Evolutionary conservation across 164 flowering plant species (phyloP).

Genomic region (Vitis amurensis): DNA sequence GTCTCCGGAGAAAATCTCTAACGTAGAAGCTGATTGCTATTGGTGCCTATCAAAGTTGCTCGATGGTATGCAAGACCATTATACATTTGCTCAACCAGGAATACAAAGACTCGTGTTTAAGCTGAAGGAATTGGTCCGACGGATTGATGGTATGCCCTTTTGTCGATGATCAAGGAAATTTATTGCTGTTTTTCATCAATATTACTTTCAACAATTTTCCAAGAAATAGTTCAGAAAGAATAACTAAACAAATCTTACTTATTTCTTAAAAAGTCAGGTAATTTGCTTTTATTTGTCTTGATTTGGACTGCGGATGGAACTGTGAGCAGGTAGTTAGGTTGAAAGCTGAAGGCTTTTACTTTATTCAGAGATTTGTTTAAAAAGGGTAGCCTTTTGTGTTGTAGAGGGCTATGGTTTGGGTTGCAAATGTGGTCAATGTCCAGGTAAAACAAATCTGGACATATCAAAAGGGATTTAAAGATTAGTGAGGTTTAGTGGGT

Average conservation of each 20-base stretch:
- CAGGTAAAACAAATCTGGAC: neutral
- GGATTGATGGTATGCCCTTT: constrained; percentile 81
- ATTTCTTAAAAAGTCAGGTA: neutral
- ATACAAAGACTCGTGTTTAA: constrained; percentile 95
- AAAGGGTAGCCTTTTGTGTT: neutral
- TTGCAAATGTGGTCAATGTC: neutral
- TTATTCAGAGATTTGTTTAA: neutral
- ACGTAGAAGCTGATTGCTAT: constrained; percentile 94
- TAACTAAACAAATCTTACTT: neutral
- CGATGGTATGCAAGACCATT: constrained; percentile 99
- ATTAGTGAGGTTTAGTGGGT: no score
- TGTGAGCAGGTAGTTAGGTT: neutral
- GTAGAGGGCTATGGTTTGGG: neutral
- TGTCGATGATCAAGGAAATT: neutral
- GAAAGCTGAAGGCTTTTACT: neutral
- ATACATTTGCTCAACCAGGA: constrained; percentile 99
- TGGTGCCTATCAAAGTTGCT: constrained; percentile 96
- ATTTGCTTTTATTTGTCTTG: neutral
- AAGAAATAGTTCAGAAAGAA: neutral
- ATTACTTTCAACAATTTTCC: neutral
- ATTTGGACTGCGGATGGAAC: neutral
- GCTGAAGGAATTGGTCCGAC: constrained; percentile 85
- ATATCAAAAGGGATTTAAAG: no score
- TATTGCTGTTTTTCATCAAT: neutral
- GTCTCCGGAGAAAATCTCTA: constrained; percentile 52